These are phyloP conservation scores for Mastigamoeba balamuthi DNA, from an alignment of 78 protist species.

Conservation along the genomic window DNA sequence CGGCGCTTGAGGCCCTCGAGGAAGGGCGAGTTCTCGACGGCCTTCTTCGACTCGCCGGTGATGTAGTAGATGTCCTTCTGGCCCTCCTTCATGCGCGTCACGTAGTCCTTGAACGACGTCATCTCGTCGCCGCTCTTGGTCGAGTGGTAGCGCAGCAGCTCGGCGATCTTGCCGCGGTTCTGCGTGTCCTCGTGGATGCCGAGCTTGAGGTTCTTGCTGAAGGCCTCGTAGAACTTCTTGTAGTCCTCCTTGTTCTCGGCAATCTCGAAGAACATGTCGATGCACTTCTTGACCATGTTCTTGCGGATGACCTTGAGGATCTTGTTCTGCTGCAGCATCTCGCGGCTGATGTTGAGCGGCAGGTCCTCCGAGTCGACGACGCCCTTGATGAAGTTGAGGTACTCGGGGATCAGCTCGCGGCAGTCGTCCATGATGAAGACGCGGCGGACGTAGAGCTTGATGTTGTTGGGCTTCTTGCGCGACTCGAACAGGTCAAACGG, in stretches of 20 bases:
- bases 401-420: constrained; percentile 98
- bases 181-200: constrained; percentile 98
- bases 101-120: constrained; percentile 96
- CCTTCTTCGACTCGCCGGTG: constrained; percentile 90
- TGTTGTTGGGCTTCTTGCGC: constrained; percentile 94
- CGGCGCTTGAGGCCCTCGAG: constrained; percentile 72
- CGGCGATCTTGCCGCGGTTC: constrained; percentile 93
- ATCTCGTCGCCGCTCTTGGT: constrained; percentile 89
- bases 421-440: constrained; percentile 99
- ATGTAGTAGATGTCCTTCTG: constrained; percentile 99
- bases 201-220: constrained; percentile 95
- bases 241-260: constrained; percentile 94
- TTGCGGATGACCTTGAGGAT: constrained; percentile 96
- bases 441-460: constrained; percentile 98
- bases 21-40: constrained; percentile 88
- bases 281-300: constrained; percentile 96
- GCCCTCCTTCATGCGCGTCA: constrained; percentile 93
- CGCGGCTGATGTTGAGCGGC: constrained; percentile 99
- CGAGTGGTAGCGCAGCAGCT: constrained; percentile 92
- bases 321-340: constrained; percentile 98
- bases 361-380: constrained; percentile 99
- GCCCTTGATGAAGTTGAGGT: constrained; percentile 94
- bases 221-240: constrained; percentile 96
- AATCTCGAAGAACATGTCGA: constrained; percentile 94
- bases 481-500: constrained; percentile 98